Conservation (phyloP, 148 eudicot species). For the Vaccinium myrtillus region DNA sequence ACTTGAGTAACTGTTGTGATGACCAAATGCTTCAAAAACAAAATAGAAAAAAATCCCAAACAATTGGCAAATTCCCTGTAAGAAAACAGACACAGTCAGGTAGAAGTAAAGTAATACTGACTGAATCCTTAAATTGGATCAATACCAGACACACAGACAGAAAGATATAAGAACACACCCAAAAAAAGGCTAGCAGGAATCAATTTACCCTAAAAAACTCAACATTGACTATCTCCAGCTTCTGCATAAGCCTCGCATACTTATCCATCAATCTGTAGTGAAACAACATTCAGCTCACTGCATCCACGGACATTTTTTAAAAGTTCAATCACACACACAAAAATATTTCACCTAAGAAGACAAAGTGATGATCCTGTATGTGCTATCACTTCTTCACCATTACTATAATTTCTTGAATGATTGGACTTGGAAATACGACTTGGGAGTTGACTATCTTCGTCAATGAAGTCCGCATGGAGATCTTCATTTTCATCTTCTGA, state of each 20-base stretch:
- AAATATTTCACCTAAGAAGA: slow-evolving; percentile 65
- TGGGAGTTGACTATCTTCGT: slow-evolving; percentile 97
- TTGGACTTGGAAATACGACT: slow-evolving; percentile 66
- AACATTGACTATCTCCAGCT: slow-evolving; percentile 74
- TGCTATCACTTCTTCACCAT: slow-evolving; percentile 56
- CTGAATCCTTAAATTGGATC: not conserved
- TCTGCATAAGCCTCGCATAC: slow-evolving; percentile 97
- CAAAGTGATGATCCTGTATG: slow-evolving; percentile 97
- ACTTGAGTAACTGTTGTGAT: slow-evolving; percentile 46
- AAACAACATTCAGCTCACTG: slow-evolving; percentile 27
- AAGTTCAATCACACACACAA: slow-evolving; percentile 11
- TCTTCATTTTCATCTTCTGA: slow-evolving; percentile 97
- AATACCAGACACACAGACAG: slow-evolving; percentile 6
- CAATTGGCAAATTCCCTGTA: slow-evolving; percentile 87
- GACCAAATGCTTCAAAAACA: slow-evolving; percentile 78
- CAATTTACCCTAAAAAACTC: slow-evolving; percentile 76
- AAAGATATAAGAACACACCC: slow-evolving; percentile 8
- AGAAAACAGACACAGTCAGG: slow-evolving; percentile 17
- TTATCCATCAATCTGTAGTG: slow-evolving; percentile 83
- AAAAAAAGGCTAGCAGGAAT: not conserved
- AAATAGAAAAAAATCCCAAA: slow-evolving; percentile 87
- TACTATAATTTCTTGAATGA: slow-evolving; percentile 43
- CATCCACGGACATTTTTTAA: slow-evolving; percentile 8
- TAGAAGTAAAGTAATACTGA: slow-evolving; percentile 11
- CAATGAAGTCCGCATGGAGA: slow-evolving; percentile 97